These are phyloP conservation scores for Echria macrotheca DNA, from an alignment of 495 filamentous ascomycete genomes.

Conservation along the genomic window DNA sequence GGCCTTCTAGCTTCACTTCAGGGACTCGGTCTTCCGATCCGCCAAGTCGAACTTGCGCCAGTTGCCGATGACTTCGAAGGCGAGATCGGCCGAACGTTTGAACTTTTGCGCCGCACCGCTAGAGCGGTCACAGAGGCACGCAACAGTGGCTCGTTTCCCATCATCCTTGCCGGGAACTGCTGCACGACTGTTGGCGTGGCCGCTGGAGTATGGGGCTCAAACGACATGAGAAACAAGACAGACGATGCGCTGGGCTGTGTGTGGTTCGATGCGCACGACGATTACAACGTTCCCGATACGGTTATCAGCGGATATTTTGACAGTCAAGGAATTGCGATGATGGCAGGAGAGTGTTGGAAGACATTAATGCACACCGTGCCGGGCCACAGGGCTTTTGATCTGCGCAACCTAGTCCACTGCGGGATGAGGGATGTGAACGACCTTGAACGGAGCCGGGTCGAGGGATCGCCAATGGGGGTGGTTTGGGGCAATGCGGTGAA, in stretches of 20 bases:
- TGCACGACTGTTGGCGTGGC: conserved; percentile 9
- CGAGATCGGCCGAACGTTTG: conserved; percentile 12
- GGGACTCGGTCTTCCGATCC: not conserved
- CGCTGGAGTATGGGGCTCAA: conserved; percentile 1
- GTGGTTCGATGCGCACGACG: conserved; percentile 15
- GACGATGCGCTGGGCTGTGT: conserved; percentile 6
- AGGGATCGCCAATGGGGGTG: conserved; percentile 11
- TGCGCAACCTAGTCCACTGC: conserved; percentile 8
- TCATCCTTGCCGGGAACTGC: conserved; percentile 12
- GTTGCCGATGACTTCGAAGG: conserved; percentile 8
- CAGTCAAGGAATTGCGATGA: conserved; percentile 14
- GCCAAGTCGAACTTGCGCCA: not conserved
- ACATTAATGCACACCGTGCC: conserved; percentile 7
- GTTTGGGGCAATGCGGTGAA: conserved; percentile 12
- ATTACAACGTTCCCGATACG: conserved; percentile 12
- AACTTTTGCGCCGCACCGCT: conserved; percentile 10
- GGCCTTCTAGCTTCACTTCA: not conserved
- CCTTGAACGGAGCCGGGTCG: conserved; percentile 5
- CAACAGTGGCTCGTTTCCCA: conserved; percentile 4
- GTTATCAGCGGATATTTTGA: conserved; percentile 12
- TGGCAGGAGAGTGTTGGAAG: conserved; percentile 15
- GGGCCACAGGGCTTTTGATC: not conserved
- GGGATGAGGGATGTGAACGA: conserved; percentile 14
- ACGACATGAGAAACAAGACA: not conserved
- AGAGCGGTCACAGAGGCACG: conserved; percentile 7